Percentiles rank a stretch among this genome's conserved stretches.
Conservation (phyloP, 345 rosid genomes). For the Salix dunnii region DNA sequence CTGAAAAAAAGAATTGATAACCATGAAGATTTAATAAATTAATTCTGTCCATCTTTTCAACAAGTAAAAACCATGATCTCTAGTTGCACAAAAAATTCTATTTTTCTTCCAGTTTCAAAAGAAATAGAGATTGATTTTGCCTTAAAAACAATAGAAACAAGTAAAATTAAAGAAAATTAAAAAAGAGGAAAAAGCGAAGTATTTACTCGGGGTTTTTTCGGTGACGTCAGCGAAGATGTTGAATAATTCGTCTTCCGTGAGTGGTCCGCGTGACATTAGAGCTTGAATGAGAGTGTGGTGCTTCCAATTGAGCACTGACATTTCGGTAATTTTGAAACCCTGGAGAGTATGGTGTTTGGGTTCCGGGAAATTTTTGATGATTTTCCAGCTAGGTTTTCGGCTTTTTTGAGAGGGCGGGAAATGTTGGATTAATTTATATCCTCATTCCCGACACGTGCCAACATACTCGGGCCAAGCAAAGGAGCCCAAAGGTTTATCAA, state of each 20-base stretch:
- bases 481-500: not conserved
- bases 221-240: conserved; percentile 61
- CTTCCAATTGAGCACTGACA: conserved; percentile 59
- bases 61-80: too few species aligned
- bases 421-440: not conserved
- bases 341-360: not conserved
- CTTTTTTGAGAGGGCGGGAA: not conserved
- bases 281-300: conserved; percentile 87
- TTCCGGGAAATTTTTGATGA: not conserved
- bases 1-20: conserved; percentile 28
- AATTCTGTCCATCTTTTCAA: too few species aligned
- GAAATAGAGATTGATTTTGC: not conserved
- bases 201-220: conserved; percentile 51
- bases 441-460: not conserved
- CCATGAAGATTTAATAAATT: not conserved
- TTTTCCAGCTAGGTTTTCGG: not conserved
- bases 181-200: not conserved
- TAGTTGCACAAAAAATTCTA: not conserved
- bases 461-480: not conserved
- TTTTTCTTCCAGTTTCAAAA: not conserved
- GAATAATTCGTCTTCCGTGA: conserved; percentile 59
- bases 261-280: conserved; percentile 80
- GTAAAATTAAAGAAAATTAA: not conserved
- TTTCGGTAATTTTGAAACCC: conserved; percentile 3
- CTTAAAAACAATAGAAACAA: not conserved